Percentiles rank a stretch among this genome's conserved stretches.
These are phyloP conservation scores for Eutrema heterophyllum DNA, from an alignment of 345 rosid species.

Conservation along the genomic window DNA sequence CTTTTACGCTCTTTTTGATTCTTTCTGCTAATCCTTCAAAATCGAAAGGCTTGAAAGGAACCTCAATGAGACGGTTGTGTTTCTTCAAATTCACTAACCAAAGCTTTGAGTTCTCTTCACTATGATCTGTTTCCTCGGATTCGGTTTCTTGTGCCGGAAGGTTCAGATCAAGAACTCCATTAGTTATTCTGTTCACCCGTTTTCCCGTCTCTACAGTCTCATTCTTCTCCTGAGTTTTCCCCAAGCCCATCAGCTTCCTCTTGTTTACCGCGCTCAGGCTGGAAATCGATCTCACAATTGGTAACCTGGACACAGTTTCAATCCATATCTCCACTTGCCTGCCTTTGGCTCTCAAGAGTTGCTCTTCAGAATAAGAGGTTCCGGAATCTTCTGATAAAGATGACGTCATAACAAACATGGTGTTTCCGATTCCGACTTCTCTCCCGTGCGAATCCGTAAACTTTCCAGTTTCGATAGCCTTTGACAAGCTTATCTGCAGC, in stretches of 20 bases:
- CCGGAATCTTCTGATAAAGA: constrained; percentile 12
- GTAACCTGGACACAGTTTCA: constrained; percentile 25
- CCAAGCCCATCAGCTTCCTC: constrained; percentile 43
- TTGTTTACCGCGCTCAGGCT: constrained; percentile 33
- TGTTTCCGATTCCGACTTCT: constrained; percentile 51
- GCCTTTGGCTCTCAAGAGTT: constrained; percentile 41
- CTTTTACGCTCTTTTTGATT: constrained; percentile 31
- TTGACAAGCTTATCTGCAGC: constrained; percentile 42
- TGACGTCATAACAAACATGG: constrained; percentile 55
- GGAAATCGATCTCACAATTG: constrained; percentile 1
- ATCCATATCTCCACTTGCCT: constrained; percentile 45
- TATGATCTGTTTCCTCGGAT: constrained; percentile 12
- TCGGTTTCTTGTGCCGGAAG: constrained; percentile 59
- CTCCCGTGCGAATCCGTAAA: constrained; percentile 63
- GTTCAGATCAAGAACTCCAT: constrained; percentile 56
- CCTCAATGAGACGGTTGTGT: constrained; percentile 30
- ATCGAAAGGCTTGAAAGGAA: constrained; percentile 57
- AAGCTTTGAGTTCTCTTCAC: constrained; percentile 32
- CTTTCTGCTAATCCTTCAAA: constrained; percentile 46
- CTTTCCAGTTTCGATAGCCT: constrained; percentile 54
- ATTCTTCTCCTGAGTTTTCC: constrained; percentile 23
- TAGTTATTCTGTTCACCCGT: constrained; percentile 35
- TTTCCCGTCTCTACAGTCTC: constrained; percentile 36
- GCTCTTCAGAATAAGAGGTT: constrained; percentile 44
- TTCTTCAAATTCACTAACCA: constrained; percentile 52